Evolutionary conservation across 148 eudicot genomes (phyloP).

Genomic region (Vaccinium vitisidaea): DNA sequence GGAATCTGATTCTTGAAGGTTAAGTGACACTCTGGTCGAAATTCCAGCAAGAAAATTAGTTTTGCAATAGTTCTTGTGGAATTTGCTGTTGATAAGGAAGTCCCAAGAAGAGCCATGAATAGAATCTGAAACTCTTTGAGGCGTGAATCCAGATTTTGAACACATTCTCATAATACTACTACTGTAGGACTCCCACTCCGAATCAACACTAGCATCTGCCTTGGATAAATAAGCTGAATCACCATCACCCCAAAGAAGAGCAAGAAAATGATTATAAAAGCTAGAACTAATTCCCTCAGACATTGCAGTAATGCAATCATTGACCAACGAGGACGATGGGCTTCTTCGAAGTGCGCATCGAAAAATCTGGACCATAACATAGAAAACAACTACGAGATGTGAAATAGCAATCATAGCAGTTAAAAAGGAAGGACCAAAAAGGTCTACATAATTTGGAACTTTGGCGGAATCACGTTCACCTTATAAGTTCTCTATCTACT

Average conservation of each 20-base stretch:
- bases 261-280: conserved; percentile 66
- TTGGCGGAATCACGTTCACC: neutral
- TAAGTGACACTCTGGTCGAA: conserved; percentile 29
- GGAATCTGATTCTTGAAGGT: conserved; percentile 28
- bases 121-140: conserved; percentile 26
- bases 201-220: conserved; percentile 49
- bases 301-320: conserved; percentile 87
- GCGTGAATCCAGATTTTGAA: conserved; percentile 28
- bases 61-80: conserved; percentile 55
- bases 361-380: conserved; percentile 48
- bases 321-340: conserved; percentile 77
- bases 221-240: conserved; percentile 46
- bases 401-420: neutral
- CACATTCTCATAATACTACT: conserved; percentile 52
- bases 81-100: conserved; percentile 69
- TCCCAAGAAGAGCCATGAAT: conserved; percentile 75
- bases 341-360: conserved; percentile 79
- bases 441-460: neutral
- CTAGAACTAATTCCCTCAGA: conserved; percentile 70
- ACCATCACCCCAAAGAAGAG: conserved; percentile 70
- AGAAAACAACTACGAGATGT: neutral
- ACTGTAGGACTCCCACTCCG: conserved; percentile 82
- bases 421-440: neutral
- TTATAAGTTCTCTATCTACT: neutral
- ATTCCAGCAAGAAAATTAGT: conserved; percentile 31